Base-by-base conservation (phyloP, 257 asterid genomes). In the Nicotiana tabacum region DNA sequence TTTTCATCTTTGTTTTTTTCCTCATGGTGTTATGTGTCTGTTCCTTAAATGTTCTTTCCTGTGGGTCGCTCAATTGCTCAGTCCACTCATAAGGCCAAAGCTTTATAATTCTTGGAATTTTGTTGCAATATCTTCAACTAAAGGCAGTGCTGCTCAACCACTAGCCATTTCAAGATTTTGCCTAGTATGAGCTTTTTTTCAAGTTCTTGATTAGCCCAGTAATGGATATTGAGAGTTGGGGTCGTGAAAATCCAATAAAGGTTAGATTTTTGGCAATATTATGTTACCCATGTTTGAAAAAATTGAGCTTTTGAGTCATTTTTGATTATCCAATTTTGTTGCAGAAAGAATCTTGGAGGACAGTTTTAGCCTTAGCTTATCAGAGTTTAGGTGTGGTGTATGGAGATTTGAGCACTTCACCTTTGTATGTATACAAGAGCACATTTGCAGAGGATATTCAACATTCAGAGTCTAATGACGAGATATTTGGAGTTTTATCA, bases 391-490 rank as follows among this genome's bases (percentile, higher is more conserved):
- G 99, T 10, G 98, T 96, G 68, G 99, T 96, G 0, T 96, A 96
- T 87, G 99, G 99, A 29, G 99, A 96, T 91, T 91, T 96, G 83
- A 91, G 97, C 83, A 96, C 98, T 87, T 96, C 99, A 1, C 99
- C 99, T 67, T 43, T 96, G 56, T 96, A 94, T 88, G 99, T 96
- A 1, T 96, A 94, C 94, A 96, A 92, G 87, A 96, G 98, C 83
- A 96, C 99, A 46, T 96, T 96, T 83, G 99, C 97, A 8, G 99
- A 96, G 90, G 99, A 96, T 83, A 94, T 94, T 83, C 88, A 93
- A 2, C 98, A 96, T 77, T 94, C 99, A 11, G 99, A 94, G 33
- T 67, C 95, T 10, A 94, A 96, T 82, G 99, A 96, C 77, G 99
- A 96, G 77, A 96, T 96, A 27, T 96, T 37, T 81, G 99, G 99